Conservation (phyloP, 352 stramenopile genomes). For the Phytophthora colocasiae region DNA sequence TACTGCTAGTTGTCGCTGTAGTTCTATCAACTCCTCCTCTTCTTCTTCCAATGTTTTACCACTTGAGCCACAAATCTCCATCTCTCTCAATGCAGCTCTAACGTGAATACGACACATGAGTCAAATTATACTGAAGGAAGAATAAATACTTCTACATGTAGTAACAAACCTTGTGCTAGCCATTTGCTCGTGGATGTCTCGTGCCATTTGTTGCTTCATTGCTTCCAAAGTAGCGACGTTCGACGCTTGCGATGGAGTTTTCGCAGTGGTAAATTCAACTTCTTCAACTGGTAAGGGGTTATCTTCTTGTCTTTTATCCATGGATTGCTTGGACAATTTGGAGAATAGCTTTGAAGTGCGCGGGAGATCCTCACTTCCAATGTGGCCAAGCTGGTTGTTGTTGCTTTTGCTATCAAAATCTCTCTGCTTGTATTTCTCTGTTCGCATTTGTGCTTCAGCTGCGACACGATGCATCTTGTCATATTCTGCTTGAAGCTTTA, state of each 20-base stretch:
- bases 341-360: slow-evolving; percentile 29
- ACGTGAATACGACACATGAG: background rate
- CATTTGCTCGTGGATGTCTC: slow-evolving; percentile 56
- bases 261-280: background rate
- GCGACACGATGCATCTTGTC: slow-evolving; percentile 52
- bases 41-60: slow-evolving; percentile 37
- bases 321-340: slow-evolving; percentile 18
- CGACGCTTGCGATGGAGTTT: slow-evolving; percentile 7
- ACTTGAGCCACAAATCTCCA: slow-evolving; percentile 36
- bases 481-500: slow-evolving; percentile 40
- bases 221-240: slow-evolving; percentile 47
- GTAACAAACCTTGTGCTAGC: slow-evolving; percentile 52
- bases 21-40: slow-evolving; percentile 30
- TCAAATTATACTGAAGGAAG: background rate
- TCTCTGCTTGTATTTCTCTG: slow-evolving; percentile 35
- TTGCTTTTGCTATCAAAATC: background rate
- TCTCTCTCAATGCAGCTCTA: slow-evolving; percentile 49
- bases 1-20: slow-evolving; percentile 24
- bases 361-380: slow-evolving; percentile 8
- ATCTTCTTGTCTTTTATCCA: background rate
- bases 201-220: slow-evolving; percentile 48
- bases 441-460: slow-evolving; percentile 46
- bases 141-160: background rate
- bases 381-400: slow-evolving; percentile 1
- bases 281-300: background rate